Evolutionary conservation across 23 red algal genomes (phyloP).

Genomic region (Cyanidiococcus yangmingshanensis): DNA sequence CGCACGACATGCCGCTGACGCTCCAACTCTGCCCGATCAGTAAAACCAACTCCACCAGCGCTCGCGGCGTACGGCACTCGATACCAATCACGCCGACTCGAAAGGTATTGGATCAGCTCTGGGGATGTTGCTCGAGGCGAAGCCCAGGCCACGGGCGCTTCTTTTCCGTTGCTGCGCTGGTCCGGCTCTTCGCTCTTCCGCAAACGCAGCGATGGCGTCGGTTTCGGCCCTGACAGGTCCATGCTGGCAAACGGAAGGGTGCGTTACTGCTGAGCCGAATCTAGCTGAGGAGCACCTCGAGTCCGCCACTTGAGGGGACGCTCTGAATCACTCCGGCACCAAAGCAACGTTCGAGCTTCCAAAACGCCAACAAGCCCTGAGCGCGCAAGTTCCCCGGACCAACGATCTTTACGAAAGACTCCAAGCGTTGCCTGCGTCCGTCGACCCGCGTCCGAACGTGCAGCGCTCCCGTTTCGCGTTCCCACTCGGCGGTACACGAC

Average conservation of each 20-base stretch:
- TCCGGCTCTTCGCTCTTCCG: neutral
- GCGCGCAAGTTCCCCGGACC: no score
- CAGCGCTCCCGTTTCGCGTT: no score
- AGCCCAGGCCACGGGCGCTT: neutral
- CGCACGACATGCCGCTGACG: constrained; percentile 12
- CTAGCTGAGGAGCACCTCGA: no score
- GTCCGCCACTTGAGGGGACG: no score
- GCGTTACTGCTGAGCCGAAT: no score
- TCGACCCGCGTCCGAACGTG: no score
- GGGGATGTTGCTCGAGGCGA: neutral
- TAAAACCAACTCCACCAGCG: neutral
- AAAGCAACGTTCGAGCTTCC: no score
- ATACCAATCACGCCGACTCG: neutral
- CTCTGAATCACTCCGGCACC: no score
- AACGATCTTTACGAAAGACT: no score
- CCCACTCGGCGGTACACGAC: no score
- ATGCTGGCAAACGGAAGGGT: neutral
- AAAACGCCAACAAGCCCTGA: no score
- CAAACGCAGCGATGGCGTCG: neutral
- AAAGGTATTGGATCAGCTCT: neutral
- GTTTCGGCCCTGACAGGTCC: neutral
- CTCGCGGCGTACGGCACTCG: neutral
- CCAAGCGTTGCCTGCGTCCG: no score
- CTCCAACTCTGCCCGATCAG: constrained; percentile 9
- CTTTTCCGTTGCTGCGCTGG: neutral